Evolutionary conservation across 73 alveolate genomes (phyloP).

Genomic region (Paramecium bursaria): DNA sequence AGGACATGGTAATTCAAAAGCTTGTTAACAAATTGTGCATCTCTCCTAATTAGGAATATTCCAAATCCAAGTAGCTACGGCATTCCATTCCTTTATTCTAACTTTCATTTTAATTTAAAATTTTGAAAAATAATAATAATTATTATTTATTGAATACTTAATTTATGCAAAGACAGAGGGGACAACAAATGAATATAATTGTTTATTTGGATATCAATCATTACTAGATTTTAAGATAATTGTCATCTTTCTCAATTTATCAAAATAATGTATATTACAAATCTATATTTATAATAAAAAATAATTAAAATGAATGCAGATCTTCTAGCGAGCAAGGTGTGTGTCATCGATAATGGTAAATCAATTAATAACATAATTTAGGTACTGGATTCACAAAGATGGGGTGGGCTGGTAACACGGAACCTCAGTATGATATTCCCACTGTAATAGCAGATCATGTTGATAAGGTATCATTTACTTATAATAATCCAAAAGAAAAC

Average conservation of each 20-base stretch:
- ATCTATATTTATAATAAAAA: too few species aligned
- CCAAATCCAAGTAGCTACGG: constrained; percentile 91
- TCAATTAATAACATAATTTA: not conserved
- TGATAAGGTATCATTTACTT: constrained; percentile 73
- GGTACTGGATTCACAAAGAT: constrained; percentile 94
- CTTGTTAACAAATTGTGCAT: constrained; percentile 86
- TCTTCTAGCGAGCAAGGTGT: too few species aligned
- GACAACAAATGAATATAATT: too few species aligned
- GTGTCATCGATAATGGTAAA: constrained; percentile 69
- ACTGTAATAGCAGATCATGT: constrained; percentile 91
- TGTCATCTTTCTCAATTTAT: too few species aligned
- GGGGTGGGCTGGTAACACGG: constrained; percentile 98
- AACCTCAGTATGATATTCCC: constrained; percentile 96
- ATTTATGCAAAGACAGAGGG: too few species aligned
- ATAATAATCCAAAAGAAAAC: constrained; percentile 60
- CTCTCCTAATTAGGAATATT: constrained; percentile 80
- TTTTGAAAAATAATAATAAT: too few species aligned
- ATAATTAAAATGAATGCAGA: too few species aligned
- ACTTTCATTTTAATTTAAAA: constrained; percentile 80
- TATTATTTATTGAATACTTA: too few species aligned
- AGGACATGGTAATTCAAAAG: constrained; percentile 91
- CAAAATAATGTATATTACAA: too few species aligned
- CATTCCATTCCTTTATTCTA: constrained; percentile 82
- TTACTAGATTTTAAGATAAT: too few species aligned
- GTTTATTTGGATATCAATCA: too few species aligned